Base-by-base conservation (phyloP, 176 grass and related monocot genomes). In the Aegilops umbellulata region DNA sequence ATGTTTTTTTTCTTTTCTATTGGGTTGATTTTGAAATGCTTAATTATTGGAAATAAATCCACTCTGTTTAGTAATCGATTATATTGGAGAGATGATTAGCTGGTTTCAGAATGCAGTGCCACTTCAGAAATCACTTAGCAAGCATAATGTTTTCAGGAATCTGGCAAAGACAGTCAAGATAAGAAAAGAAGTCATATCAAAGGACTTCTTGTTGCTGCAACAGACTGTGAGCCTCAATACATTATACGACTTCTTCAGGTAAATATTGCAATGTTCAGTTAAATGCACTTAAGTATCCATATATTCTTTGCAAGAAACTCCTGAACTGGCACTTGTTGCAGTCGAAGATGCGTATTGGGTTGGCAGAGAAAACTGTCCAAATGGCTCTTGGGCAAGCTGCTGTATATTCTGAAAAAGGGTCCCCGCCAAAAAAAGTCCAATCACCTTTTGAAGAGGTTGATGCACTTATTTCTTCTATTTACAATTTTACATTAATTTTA, bases 321-420 rank as follows among this genome's bases (percentile, higher is more conserved):
- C 58, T 47, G 3, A 84, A 69, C 71, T 76, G 7, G 85, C 89
- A 61, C 79, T 80, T 84, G 61, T 77, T 88, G 78, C 88, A 99
- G 97, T 99, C 92, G 9, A 99, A 99, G 84, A 99, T 99, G 97
- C 91, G 97, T 82, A 99, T 99, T 58, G 97, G 97, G 27, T 82
- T 99, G 80, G 94, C 97, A 82, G 97, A 99, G 77, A 99, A 99
- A 94, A 99, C 92, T 57, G 97, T 99, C 65, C 94, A 96, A 77
- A 91, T 90, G 78, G 97, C 94, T 67, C 94, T 99, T 66, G 94
- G 86, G 42, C 97, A 99, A 81, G 94, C 97, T 85, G 82, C 84
- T 39, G 92, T 95, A 68, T 96, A 94, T 90, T 94, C 87, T 61
- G 86, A 93, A 72, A 86, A 86, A 69, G 69, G 76, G 30, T 76